Evolutionary conservation across 768 basidiomycete species (phyloP).

Genomic region (Astraeus odoratus): DNA sequence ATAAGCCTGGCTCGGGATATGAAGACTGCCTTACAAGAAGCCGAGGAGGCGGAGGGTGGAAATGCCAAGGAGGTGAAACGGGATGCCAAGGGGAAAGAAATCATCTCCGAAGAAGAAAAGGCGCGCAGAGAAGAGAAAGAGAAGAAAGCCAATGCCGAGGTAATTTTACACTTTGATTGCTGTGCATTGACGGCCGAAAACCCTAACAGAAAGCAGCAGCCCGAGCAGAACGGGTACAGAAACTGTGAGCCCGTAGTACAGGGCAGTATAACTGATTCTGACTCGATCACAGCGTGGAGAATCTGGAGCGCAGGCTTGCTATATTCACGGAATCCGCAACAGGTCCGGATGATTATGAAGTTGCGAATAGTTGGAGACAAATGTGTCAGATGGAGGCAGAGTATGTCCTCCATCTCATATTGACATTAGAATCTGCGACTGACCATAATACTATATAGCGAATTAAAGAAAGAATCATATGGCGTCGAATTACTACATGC

Average conservation of each 20-base stretch:
- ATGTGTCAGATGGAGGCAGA: conserved; percentile 80
- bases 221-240: conserved; percentile 67
- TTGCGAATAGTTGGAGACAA: conserved; percentile 63
- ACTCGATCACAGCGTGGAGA: conserved; percentile 40
- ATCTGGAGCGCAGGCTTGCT: conserved; percentile 73
- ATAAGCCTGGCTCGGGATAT: conserved; percentile 87
- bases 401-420: conserved; percentile 41
- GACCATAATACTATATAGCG: conserved; percentile 34
- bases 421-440: not conserved
- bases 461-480: conserved; percentile 80
- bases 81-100: conserved; percentile 49
- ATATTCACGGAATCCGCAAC: conserved; percentile 84
- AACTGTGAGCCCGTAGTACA: conserved; percentile 36
- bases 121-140: conserved; percentile 70
- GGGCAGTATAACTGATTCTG: not conserved
- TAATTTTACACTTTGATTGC: conserved; percentile 18
- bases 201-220: conserved; percentile 63
- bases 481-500: conserved; percentile 81
- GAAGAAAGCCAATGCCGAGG: conserved; percentile 61
- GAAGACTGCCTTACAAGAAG: conserved; percentile 89
- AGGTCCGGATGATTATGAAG: conserved; percentile 61
- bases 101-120: conserved; percentile 63
- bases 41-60: conserved; percentile 58
- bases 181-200: conserved; percentile 6
- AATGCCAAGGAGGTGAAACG: conserved; percentile 34